Conservation (phyloP, 2,329 filamentous ascomycete genomes). For the Cladobotryum protrusum region DNA sequence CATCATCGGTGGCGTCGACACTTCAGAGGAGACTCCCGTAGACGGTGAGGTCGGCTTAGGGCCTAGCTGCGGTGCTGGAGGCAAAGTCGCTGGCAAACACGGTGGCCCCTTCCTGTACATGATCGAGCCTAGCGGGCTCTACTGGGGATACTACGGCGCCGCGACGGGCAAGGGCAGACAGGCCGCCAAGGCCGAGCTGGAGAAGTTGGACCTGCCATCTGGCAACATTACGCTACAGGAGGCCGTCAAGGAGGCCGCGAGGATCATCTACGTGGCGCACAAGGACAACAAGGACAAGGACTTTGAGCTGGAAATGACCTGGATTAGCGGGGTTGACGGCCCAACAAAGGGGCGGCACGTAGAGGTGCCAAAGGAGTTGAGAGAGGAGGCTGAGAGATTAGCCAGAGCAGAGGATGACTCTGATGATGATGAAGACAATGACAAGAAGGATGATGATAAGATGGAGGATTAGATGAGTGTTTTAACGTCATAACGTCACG, state of each 20-base stretch:
- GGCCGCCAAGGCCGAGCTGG: constrained; percentile 93
- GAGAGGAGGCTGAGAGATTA: constrained; percentile 86
- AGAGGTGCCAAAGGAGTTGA: constrained; percentile 84
- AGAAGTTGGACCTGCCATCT: constrained; percentile 86
- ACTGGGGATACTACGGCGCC: constrained; percentile 98
- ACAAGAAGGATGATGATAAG: constrained; percentile 62
- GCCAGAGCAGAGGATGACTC: constrained; percentile 86
- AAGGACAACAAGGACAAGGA: constrained; percentile 99
- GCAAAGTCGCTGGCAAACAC: constrained; percentile 67
- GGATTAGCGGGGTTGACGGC: constrained; percentile 80
- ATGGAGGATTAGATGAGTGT: constrained; percentile 71
- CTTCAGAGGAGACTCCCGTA: constrained; percentile 75
- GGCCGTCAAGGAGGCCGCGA: constrained; percentile 90
- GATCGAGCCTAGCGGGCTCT: constrained; percentile 95
- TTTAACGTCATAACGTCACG: constrained; percentile 15
- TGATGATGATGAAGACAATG: constrained; percentile 74
- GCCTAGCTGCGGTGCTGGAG: constrained; percentile 72
- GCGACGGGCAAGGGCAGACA: constrained; percentile 96
- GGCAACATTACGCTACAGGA: constrained; percentile 73
- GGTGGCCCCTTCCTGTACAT: constrained; percentile 95
- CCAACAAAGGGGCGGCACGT: constrained; percentile 90
- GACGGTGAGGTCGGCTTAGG: constrained; percentile 86
- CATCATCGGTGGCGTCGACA: constrained; percentile 91
- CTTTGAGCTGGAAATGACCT: constrained; percentile 98
- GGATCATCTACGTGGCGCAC: constrained; percentile 95